Evolutionary conservation across 2,329 filamentous ascomycete genomes (phyloP), one percentile per base, ranked within the genome.

Genomic region (Chaetomium sp.): DNA sequence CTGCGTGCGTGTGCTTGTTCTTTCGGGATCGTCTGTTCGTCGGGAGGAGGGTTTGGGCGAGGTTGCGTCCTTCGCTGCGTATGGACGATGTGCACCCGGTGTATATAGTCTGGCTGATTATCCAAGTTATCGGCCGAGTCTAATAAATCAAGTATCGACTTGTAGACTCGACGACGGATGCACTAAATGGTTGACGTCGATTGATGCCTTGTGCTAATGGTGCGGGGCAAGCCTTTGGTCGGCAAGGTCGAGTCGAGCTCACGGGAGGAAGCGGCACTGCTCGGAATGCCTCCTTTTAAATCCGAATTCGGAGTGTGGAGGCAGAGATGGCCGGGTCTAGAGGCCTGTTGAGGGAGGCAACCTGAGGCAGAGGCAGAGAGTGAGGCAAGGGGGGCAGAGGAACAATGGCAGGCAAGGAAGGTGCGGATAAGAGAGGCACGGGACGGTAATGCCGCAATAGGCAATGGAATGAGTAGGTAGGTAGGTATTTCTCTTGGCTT

Each of bases 1-100:
- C 25, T 47, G 42, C n/a, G 6, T 21, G 6, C n/a, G 3, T 78
- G 62, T 29, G 60, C 54, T 29, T 29, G 54, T 58, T 47, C 2
- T n/a, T n/a, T 4, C 21, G 21, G 2, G 4, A 2, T 16, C 16
- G 23, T 53, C 7, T 23, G 45, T 47, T 21, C n/a, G 45, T 47
- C 7, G 19, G 45, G 6, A 23, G 21, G 42, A 13, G 38, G 38
- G 38, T 7, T 42, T 42, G 38, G 45, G 45, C 23, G 45, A 21
- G 45, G n/a, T 47, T 47, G 45, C 45, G 50, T 31, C 27, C 27
- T 16, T 53, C 3, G 16, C 12, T 31, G 50, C 16, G 16, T 42
- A 16, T 7, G 38, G 38, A 42, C 13, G 5, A n/a, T n/a, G 16
- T 42, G 13, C 38, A 42, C 19, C 16, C 19, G 16, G 16, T n/a